Evolutionary conservation across 192 early-diverging fungal species (phyloP).

Genomic region (Umbelopsis vinacea): DNA sequence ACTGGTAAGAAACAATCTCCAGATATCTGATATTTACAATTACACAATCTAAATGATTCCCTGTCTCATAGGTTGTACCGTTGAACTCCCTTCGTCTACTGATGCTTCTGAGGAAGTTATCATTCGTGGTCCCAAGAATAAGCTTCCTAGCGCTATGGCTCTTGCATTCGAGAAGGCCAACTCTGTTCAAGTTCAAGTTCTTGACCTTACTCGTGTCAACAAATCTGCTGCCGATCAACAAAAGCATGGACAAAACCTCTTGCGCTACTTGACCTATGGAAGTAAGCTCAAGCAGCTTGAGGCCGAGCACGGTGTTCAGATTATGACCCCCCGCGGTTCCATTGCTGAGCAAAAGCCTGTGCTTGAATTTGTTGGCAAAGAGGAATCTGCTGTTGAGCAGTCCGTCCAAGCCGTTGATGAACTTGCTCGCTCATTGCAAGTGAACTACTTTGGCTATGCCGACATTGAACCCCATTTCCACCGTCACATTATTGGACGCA

Average conservation of each 20-base stretch:
- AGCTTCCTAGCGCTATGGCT: constrained; percentile 73
- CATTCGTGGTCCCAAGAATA: constrained; percentile 78
- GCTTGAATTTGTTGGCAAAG: constrained; percentile 81
- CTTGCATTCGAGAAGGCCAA: constrained; percentile 85
- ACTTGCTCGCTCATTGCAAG: constrained; percentile 50
- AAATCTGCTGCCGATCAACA: constrained; percentile 52
- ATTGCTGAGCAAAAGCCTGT: constrained; percentile 55
- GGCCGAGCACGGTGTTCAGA: constrained; percentile 61
- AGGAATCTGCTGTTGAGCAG: constrained; percentile 60
- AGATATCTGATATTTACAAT: not conserved
- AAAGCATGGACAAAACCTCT: constrained; percentile 66
- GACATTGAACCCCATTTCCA: constrained; percentile 82
- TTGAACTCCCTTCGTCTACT: constrained; percentile 75
- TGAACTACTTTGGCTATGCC: constrained; percentile 65
- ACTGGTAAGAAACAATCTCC: constrained; percentile 53
- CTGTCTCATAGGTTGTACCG: constrained; percentile 63
- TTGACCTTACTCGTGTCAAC: constrained; percentile 69
- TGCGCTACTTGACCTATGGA: constrained; percentile 78
- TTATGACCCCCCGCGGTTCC: constrained; percentile 56
- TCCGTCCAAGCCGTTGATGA: constrained; percentile 64
- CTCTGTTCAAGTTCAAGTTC: constrained; percentile 69
- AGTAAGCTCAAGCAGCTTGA: constrained; percentile 80
- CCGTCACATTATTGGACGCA: constrained; percentile 65
- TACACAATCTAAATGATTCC: not conserved
- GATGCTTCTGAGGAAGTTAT: constrained; percentile 75